Conservation (phyloP, 2,329 filamentous ascomycete genomes). For the Clarireedia hainanense region DNA sequence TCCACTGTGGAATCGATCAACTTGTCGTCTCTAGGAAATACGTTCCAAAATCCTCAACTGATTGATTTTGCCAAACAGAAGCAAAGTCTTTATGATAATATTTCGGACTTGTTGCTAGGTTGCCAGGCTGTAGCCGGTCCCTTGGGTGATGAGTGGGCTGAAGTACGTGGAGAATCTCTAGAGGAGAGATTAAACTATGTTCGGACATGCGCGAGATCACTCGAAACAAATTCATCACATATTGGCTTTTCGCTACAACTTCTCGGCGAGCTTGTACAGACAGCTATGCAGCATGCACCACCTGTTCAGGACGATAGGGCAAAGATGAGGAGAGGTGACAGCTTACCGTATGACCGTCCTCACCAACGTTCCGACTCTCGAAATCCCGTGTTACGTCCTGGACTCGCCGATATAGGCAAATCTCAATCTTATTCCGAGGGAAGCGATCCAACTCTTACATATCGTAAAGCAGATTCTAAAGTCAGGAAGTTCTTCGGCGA, state of each 20-base stretch:
- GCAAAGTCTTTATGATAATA: conserved; percentile 86
- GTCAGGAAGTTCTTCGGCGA: conserved; percentile 60
- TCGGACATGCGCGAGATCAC: conserved; percentile 64
- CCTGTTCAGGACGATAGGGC: conserved; percentile 30
- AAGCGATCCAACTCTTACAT: conserved; percentile 37
- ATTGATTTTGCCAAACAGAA: conserved; percentile 85
- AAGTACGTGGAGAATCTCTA: conserved; percentile 80
- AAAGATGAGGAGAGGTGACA: conserved; percentile 49
- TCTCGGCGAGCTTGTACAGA: conserved; percentile 71
- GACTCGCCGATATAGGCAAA: conserved; percentile 21
- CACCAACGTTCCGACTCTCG: conserved; percentile 53
- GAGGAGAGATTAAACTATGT: conserved; percentile 81
- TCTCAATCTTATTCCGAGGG: conserved; percentile 57
- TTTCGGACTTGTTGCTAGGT: conserved; percentile 78
- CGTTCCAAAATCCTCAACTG: conserved; percentile 76
- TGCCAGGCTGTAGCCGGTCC: conserved; percentile 91
- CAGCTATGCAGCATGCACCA: conserved; percentile 38
- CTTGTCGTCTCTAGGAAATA: conserved; percentile 67
- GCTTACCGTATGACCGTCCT: conserved; percentile 45
- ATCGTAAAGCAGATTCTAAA: conserved; percentile 55
- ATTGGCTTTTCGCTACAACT: conserved; percentile 83
- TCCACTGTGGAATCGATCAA: conserved; percentile 88
- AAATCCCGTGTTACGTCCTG: conserved; percentile 21
- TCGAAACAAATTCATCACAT: conserved; percentile 82
- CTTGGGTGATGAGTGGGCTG: conserved; percentile 90